Evolutionary conservation across 352 stramenopile species (phyloP), one percentile per base, ranked within the genome.

Genomic region (Elongisporangium anandrum): DNA sequence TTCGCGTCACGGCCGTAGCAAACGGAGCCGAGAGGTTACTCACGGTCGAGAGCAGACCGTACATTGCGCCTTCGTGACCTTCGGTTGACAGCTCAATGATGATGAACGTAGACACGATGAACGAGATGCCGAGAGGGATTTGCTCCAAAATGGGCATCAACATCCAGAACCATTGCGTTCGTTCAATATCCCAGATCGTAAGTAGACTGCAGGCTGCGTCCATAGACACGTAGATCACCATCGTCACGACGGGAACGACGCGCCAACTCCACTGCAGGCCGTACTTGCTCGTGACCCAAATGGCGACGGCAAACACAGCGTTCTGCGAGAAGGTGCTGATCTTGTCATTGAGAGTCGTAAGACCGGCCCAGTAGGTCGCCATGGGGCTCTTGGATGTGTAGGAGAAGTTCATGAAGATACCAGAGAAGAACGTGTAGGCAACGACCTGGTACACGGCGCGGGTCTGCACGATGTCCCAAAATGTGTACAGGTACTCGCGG

Each of bases 201-300:
- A 84, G 7, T 15, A 85, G 52, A 56, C 66, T 79, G 45, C 58
- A 61, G 4, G 68, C 38, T 4, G 71, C 59, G 57, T 87, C 77
- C 8, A 89, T 49, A 3, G 57, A 24, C 19, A 87, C 60, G 61
- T 68, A 70, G 16, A 21, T 52, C 29, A 81, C 8, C 61, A 72
- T 72, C 2, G 73, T 73, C 34, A 72, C 59, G 0, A 69, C 50
- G 1, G 63, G 65, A 45, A 73, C 76, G 19, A 50, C 59, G 8
- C 79, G 72, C 79, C 79, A 89, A 61, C 86, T 74, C 65, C 72
- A 85, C 17, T 89, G 65, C 13, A 79, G 69, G 16, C 77, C 77
- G 53, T 78, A 87, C 49, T 77, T 86, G 21, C 73, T 71, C 2
- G 73, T 70, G 26, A 79, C 65, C 64, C 68, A 81, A n/a, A 88